phyloP scores from a whole-genome alignment of 306 rosid genomes.

The Citrullus colocynthis region DNA sequence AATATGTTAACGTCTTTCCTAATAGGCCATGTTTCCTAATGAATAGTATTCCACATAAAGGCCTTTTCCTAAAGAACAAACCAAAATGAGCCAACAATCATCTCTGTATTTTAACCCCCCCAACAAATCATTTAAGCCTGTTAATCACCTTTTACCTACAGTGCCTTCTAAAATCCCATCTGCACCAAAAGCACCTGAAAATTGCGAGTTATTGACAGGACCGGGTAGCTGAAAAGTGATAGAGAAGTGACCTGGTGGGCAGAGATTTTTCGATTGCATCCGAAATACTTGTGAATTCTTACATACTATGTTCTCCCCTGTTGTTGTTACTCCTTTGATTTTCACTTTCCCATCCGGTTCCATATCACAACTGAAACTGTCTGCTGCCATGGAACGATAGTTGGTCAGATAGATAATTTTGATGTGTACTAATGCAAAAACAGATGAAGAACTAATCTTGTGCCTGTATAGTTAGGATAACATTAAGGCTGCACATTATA shows the following conservation, averaged over 20 bases:
- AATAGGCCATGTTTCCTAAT: neutral
- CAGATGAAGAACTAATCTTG: neutral
- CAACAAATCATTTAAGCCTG: neutral
- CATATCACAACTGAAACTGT: conserved; percentile 57
- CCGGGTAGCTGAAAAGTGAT: conserved; percentile 68
- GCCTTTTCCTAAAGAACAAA: neutral
- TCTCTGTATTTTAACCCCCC: neutral
- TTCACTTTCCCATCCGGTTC: conserved; percentile 44
- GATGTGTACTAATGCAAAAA: neutral
- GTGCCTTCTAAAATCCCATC: conserved; percentile 75
- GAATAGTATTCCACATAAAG: neutral
- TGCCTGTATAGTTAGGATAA: neutral
- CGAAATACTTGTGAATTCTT: conserved; percentile 59
- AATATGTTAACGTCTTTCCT: neutral
- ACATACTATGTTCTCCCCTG: conserved; percentile 57
- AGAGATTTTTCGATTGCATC: conserved; percentile 64
- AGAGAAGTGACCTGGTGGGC: conserved; percentile 70
- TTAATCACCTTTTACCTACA: conserved; percentile 36
- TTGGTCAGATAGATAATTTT: neutral
- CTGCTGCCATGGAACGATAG: conserved; percentile 30
- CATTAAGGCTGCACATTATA: neutral
- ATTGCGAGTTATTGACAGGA: conserved; percentile 53
- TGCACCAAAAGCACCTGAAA: conserved; percentile 53
- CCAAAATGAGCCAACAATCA: neutral
- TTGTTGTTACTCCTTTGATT: conserved; percentile 48